phyloP scores from a whole-genome alignment of 441 rosid species.

The Pelargonium citronellum region DNA sequence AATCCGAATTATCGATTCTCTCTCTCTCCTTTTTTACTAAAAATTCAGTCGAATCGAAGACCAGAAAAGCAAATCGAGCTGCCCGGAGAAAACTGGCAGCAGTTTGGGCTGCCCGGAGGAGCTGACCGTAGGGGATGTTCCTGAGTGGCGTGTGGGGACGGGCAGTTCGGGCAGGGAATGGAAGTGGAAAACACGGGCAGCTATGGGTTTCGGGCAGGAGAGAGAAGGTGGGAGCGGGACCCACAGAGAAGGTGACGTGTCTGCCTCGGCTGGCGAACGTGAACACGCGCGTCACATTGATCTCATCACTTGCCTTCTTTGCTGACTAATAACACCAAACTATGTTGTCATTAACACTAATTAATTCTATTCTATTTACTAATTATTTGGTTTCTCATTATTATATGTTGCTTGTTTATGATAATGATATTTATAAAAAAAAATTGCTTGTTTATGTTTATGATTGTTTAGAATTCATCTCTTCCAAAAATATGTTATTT shows the following conservation, averaged over 20 bases:
- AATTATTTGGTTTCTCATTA: not conserved
- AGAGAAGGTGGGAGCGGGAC: slow-evolving; percentile 17
- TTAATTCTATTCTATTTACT: not conserved
- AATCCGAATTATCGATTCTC: slow-evolving; percentile 22
- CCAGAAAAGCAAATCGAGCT: slow-evolving; percentile 22
- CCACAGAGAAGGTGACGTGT: slow-evolving; percentile 35
- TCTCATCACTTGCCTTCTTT: slow-evolving; percentile 9
- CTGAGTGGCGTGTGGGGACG: not conserved
- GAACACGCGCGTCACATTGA: slow-evolving; percentile 24
- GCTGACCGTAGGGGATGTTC: too few species aligned
- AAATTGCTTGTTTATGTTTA: not conserved
- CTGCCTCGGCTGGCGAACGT: slow-evolving; percentile 18
- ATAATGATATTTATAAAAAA: not conserved
- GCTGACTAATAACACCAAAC: not conserved
- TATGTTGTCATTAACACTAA: not conserved
- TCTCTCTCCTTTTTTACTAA: slow-evolving; percentile 12
- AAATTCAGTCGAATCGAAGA: slow-evolving; percentile 26
- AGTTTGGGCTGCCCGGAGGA: slow-evolving; percentile 12
- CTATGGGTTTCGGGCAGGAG: slow-evolving; percentile 19
- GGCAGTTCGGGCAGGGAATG: slow-evolving; percentile 11
- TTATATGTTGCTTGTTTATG: not conserved
- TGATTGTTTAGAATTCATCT: not conserved
- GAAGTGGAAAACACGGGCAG: too few species aligned
- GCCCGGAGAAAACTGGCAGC: slow-evolving; percentile 24
- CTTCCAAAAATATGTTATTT: too few species aligned